Percentiles rank a stretch among this genome's conserved stretches.
phyloP scores from a whole-genome alignment of 768 basidiomycete species.

The Paxillus involutus region DNA sequence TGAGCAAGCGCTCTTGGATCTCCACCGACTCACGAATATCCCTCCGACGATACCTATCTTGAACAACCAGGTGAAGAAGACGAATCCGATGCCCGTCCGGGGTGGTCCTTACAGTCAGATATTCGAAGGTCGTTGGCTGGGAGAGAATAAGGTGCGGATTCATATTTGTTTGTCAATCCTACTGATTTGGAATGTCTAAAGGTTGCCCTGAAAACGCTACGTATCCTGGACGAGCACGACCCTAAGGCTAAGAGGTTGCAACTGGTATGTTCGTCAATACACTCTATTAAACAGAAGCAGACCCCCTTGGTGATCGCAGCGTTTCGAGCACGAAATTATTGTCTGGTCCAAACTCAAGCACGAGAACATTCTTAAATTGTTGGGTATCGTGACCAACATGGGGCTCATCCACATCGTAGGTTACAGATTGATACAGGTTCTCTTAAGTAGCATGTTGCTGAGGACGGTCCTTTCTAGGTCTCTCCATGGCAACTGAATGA shows the following conservation, averaged over 20 bases:
- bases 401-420: conserved; percentile 52
- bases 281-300: not conserved
- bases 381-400: conserved; percentile 55
- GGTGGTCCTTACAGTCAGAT: conserved; percentile 57
- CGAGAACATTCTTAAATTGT: conserved; percentile 46
- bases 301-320: conserved; percentile 30
- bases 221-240: conserved; percentile 45
- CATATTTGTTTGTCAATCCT: not conserved
- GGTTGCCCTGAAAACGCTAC: conserved; percentile 60
- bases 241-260: conserved; percentile 42
- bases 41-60: conserved; percentile 53
- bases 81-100: conserved; percentile 36
- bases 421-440: not conserved
- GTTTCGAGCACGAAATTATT: conserved; percentile 55
- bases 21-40: conserved; percentile 52
- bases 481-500: conserved; percentile 65
- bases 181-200: conserved; percentile 16
- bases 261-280: conserved; percentile 11
- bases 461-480: conserved; percentile 37
- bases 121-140: conserved; percentile 54
- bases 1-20: conserved; percentile 44
- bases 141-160: conserved; percentile 44
- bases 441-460: not conserved
- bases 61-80: conserved; percentile 50
- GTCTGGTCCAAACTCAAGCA: conserved; percentile 54